Base-by-base conservation (phyloP, 345 rosid species). In the Eucalyptus tenuipes region DNA sequence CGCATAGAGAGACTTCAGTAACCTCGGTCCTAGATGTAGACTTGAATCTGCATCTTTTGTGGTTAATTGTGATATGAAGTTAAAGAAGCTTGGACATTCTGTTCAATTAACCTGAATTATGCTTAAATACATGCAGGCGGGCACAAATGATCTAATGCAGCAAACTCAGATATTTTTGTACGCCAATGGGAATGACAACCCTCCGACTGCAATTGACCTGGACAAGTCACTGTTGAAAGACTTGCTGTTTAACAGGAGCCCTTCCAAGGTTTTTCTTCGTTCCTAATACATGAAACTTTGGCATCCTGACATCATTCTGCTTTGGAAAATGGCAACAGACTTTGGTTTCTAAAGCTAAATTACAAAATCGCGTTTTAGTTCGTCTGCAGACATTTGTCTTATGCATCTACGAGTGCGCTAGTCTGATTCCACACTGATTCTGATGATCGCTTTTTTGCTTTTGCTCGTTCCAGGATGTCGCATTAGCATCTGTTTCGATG, bases 401-500 rank as follows among this genome's bases (percentile, higher is more conserved):
- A 37, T 11, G 47, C 27, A 11, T 75, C 47, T 10, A 20, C 7
- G 15, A 22, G 29, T 20, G 47, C 44, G 47, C 29, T 37, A 37
- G 45, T 40, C 47, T 37, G 84, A 40, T 20, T 75, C 47, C 47
- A 40, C 47, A 11, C 84, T 20, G 84, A 75, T 75, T 75, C 84
- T 75, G 84, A 40, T 40, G 29, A 75, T 37, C 0, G 66, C 88
- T 90, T 53, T n/a, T 59, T 48, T 45, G 24, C 88, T 18, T 88
- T 57, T 52, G 66, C 85, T 89, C 75, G 61, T 14, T 89, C 86
- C 93, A 98, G 99, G 99, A 98, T 91, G 89, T 98, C 33, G 99
- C 98, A 66, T 94, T 98, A 90, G 97, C 99, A 49, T 97, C 98
- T 80, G 98, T 97, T 52, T 98, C 98, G 29, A 97, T 98, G 97